These are phyloP conservation scores for Kentomonas sorsogonicus DNA, from an alignment of 208 protist species.

Conservation along the genomic window DNA sequence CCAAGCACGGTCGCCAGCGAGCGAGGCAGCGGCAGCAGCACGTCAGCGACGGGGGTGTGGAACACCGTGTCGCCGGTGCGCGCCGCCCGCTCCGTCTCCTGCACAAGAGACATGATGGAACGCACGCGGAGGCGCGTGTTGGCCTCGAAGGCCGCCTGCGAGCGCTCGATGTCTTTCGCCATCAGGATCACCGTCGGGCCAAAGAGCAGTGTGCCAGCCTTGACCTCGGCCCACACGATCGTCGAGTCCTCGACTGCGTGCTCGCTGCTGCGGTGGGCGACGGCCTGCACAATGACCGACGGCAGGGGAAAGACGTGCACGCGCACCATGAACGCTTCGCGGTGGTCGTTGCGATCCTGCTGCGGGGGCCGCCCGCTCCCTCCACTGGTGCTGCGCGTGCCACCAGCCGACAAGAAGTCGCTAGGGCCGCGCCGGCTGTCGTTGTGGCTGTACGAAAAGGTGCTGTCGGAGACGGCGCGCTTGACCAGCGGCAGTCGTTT, in stretches of 20 bases:
- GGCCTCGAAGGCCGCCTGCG: slow-evolving; percentile 22
- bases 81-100: slow-evolving; percentile 37
- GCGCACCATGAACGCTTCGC: slow-evolving; percentile 22
- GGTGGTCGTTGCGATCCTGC: neutral
- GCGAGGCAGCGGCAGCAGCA: slow-evolving; percentile 69
- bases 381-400: no score
- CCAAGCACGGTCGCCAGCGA: slow-evolving; percentile 35
- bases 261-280: slow-evolving; percentile 15
- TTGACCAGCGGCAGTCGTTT: no score
- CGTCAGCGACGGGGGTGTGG: slow-evolving; percentile 43
- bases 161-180: slow-evolving; percentile 65
- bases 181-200: slow-evolving; percentile 61
- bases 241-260: slow-evolving; percentile 24
- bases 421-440: no score
- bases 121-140: slow-evolving; percentile 16
- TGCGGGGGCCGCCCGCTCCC: slow-evolving; percentile 4
- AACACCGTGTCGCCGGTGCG: slow-evolving; percentile 20
- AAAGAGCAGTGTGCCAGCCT: slow-evolving; percentile 59
- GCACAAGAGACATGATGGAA: slow-evolving; percentile 23
- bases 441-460: no score
- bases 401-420: no score
- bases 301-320: slow-evolving; percentile 63
- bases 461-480: no score
- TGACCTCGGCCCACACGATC: slow-evolving; percentile 54
- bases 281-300: slow-evolving; percentile 24